phyloP scores from a whole-genome alignment of 208 protist species.

The Leishmania mexicana region DNA sequence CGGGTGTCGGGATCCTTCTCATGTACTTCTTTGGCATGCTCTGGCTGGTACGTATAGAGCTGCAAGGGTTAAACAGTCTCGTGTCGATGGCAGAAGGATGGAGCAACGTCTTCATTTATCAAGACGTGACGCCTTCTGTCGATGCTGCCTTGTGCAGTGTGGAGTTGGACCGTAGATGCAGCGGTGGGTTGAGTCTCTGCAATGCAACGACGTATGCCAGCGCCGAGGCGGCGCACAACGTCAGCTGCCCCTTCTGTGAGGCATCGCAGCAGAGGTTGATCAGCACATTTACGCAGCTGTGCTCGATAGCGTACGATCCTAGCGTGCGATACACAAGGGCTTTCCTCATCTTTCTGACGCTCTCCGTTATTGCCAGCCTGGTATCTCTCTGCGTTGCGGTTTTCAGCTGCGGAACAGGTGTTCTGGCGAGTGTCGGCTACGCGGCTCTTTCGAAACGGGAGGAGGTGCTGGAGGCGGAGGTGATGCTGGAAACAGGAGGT shows the following conservation, averaged over 20 bases:
- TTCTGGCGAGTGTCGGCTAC: constrained; percentile 2
- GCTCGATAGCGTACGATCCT: not conserved
- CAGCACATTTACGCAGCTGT: not conserved
- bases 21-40: constrained; percentile 8
- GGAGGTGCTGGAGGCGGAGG: not conserved
- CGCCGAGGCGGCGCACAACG: not conserved
- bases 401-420: constrained; percentile 5
- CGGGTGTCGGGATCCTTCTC: not conserved
- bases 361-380: not conserved
- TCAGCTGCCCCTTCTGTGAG: not conserved
- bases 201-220: constrained; percentile 2
- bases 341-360: not conserved
- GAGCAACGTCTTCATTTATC: constrained; percentile 4
- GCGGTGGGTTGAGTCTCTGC: not conserved
- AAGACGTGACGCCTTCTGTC: not conserved
- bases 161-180: constrained; percentile 1
- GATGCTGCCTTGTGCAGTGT: not conserved
- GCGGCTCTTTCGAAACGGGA: not conserved
- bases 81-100: not conserved
- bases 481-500: not conserved
- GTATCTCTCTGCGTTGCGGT: constrained; percentile 1
- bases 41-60: not conserved
- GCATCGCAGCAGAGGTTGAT: not conserved
- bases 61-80: not conserved
- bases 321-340: not conserved